Evolutionary conservation across 768 basidiomycete genomes (phyloP).

Genomic region (Rhodosporidiobolus odoratus): DNA sequence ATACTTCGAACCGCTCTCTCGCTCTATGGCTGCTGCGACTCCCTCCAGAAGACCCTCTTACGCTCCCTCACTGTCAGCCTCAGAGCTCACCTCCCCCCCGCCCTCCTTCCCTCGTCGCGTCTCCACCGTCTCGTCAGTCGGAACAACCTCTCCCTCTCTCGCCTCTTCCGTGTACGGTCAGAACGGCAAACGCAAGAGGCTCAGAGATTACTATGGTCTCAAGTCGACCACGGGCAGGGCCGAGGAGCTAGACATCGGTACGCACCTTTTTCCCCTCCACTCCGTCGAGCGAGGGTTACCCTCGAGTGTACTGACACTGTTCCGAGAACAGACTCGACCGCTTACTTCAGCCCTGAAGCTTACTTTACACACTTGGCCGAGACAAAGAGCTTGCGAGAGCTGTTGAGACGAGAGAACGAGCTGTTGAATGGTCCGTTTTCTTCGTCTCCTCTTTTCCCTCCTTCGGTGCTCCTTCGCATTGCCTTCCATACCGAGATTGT

Average conservation of each 20-base stretch:
- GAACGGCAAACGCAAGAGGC: conserved; percentile 47
- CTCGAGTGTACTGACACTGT: not conserved
- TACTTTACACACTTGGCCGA: conserved; percentile 8
- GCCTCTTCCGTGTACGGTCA: not conserved
- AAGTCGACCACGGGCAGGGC: conserved; percentile 60
- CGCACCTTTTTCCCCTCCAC: not conserved
- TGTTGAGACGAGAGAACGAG: conserved; percentile 78
- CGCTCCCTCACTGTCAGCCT: not conserved
- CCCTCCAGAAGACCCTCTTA: not conserved
- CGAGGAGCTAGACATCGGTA: conserved; percentile 67
- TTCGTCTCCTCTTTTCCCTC: too few species aligned
- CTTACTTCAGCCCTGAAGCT: not conserved
- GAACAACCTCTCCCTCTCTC: not conserved
- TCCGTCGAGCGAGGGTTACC: conserved; percentile 40
- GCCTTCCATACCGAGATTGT: too few species aligned
- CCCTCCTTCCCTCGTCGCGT: conserved; percentile 19
- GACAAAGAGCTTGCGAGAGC: conserved; percentile 39
- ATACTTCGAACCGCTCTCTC: not conserved
- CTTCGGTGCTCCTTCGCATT: too few species aligned
- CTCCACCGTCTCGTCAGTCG: conserved; percentile 7
- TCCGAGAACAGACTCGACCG: conserved; percentile 8
- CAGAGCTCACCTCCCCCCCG: conserved; percentile 12
- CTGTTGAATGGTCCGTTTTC: conserved; percentile 59
- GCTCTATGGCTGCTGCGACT: conserved; percentile 1
- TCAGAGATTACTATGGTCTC: conserved; percentile 82